phyloP scores from a whole-genome alignment of 352 stramenopile genomes.

The Saprolegnia parasitica region DNA sequence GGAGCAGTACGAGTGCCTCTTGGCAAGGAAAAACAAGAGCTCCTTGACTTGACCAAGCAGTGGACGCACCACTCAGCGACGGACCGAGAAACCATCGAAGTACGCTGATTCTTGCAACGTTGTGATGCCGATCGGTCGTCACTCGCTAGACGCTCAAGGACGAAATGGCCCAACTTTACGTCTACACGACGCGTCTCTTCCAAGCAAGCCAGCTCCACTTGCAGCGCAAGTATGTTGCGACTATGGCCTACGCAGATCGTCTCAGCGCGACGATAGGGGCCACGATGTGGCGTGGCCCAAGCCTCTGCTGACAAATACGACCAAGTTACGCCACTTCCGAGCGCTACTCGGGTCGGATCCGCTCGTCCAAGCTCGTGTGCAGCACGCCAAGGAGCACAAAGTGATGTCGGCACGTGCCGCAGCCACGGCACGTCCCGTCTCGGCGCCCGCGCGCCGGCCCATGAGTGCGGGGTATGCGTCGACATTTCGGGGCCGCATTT shows the following conservation, averaged over 20 bases:
- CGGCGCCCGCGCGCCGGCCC: conserved; percentile 56
- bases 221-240: conserved; percentile 31
- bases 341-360: conserved; percentile 44
- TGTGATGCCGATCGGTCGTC: neutral
- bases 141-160: conserved; percentile 46
- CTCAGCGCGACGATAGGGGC: neutral
- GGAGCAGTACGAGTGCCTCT: conserved; percentile 64
- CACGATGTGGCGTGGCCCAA: conserved; percentile 37
- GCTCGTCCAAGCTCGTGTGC: conserved; percentile 7
- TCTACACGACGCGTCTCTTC: conserved; percentile 33
- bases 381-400: conserved; percentile 21
- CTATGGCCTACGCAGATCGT: no score
- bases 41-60: conserved; percentile 35
- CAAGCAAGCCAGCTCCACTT: conserved; percentile 36
- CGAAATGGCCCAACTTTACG: conserved; percentile 68
- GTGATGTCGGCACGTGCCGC: conserved; percentile 17
- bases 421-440: conserved; percentile 43
- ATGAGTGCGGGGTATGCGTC: conserved; percentile 52
- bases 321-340: conserved; percentile 67
- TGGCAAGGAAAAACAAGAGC: conserved; percentile 51
- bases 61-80: conserved; percentile 39
- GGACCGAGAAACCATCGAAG: conserved; percentile 44
- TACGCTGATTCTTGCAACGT: conserved; percentile 26
- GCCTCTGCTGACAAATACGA: conserved; percentile 67
- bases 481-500: conserved; percentile 45